Base-by-base conservation (phyloP, 2,329 filamentous ascomycete species). In the Trichoderma breve region DNA sequence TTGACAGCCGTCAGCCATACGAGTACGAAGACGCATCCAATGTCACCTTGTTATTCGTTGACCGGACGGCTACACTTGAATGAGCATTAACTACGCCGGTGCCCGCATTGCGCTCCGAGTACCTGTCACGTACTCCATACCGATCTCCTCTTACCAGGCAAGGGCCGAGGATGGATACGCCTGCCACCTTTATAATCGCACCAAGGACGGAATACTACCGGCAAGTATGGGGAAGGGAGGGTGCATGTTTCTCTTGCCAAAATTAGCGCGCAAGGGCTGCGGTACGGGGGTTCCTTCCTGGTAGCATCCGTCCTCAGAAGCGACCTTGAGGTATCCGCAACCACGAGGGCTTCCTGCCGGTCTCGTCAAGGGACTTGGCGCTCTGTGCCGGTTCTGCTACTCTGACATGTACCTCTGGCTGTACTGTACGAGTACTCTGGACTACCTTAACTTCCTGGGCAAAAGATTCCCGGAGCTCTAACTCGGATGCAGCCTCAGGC, bases 321-420 rank as follows among this genome's bases (percentile, higher is more conserved):
- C 64, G 18, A 39, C 47, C 30, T 57, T 57, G 32, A 57, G 65
- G 65, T 68, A 61, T 69, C 55, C 66, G 66, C 66, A 69, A 30
- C 66, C 66, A 69, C 66, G 66, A 69, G 66, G 55, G 66, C 66
- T 61, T 69, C 55, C 39, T 61, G 36, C 55, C 55, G 55, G 36
- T 21, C 53, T 47, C 36, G 39, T 51, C 55, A 69, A 53, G 66
- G 66, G 60, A 69, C 43, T 39, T 39, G 14, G n/a, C 32, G 32
- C 64, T 9, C 30, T 32, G 21, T 39, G 26, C 24, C 32, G 12
- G 8, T 6, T 51, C 43, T 51, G 43, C 43, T 51, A 12, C 18
- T 9, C 9, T 15, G 1, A 6, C n/a, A 14, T 12, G 30, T 53
- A 55, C n/a, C 34, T 26, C 21, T 34, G 18, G n/a, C 14, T 18